A percentile compares a stretch with the other conserved stretches of the same genome.
These are phyloP conservation scores for Omphalea diandra DNA, from an alignment of 441 rosid genomes.

Conservation along the genomic window DNA sequence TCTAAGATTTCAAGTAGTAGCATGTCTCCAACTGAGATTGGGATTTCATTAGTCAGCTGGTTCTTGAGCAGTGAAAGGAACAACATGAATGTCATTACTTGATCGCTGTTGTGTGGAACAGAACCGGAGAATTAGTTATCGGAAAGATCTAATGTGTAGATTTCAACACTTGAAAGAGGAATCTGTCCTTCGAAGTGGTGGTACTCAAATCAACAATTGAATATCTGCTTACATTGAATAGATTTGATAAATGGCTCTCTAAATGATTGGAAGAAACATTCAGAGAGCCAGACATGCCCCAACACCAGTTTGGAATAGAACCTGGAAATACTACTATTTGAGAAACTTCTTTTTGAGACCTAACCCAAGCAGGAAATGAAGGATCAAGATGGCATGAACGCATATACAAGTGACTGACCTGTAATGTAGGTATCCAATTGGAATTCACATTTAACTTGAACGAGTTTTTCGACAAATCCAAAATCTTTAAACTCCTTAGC, in stretches of 20 bases:
- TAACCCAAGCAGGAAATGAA: slow-evolving; percentile 41
- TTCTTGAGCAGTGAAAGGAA: slow-evolving; percentile 44
- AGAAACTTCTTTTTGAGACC: slow-evolving; percentile 29
- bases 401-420: slow-evolving; percentile 29
- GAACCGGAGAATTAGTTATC: slow-evolving; percentile 40
- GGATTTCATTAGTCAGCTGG: slow-evolving; percentile 32
- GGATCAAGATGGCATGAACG: slow-evolving; percentile 45
- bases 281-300: slow-evolving; percentile 41
- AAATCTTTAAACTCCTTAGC: slow-evolving; percentile 32
- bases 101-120: slow-evolving; percentile 29
- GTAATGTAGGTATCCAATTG: slow-evolving; percentile 47
- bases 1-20: slow-evolving; percentile 32
- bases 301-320: slow-evolving; percentile 43
- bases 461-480: slow-evolving; percentile 40
- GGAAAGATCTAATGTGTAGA: slow-evolving; percentile 38
- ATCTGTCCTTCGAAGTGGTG: slow-evolving; percentile 41
- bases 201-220: slow-evolving; percentile 47
- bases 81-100: slow-evolving; percentile 32
- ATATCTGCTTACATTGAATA: slow-evolving; percentile 24
- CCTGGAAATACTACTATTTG: slow-evolving; percentile 46
- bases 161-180: slow-evolving; percentile 31
- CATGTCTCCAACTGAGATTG: slow-evolving; percentile 40
- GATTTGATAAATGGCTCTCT: slow-evolving; percentile 36
- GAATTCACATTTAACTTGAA: slow-evolving; percentile 36
- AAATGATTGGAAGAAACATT: slow-evolving; percentile 40